These are phyloP conservation scores for Clarireedia hainanense DNA, from an alignment of 2,329 filamentous ascomycete genomes.

Conservation along the genomic window DNA sequence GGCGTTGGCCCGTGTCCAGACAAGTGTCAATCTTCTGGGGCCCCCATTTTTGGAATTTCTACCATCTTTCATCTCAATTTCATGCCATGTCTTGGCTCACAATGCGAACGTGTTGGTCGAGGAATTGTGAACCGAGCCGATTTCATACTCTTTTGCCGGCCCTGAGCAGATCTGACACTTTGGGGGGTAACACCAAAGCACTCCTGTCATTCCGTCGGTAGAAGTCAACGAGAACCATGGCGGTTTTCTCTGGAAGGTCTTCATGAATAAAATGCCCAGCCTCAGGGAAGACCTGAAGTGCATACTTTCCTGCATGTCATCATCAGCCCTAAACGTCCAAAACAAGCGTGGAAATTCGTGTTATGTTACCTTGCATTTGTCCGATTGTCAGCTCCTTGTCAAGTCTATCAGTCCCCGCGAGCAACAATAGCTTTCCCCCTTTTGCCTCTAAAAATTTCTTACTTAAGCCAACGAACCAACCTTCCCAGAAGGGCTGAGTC, in stretches of 20 bases:
- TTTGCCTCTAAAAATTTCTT: conserved; percentile 75
- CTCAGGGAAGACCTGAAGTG: conserved; percentile 87
- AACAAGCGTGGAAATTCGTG: background rate
- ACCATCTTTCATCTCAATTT: background rate
- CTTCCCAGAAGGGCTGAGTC: conserved; percentile 89
- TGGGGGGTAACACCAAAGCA: conserved; percentile 78
- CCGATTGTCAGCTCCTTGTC: conserved; percentile 92
- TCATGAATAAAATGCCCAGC: conserved; percentile 97
- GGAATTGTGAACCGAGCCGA: background rate
- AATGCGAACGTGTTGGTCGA: background rate
- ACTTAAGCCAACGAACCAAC: conserved; percentile 85
- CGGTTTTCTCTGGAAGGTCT: conserved; percentile 85
- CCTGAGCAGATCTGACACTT: conserved; percentile 68
- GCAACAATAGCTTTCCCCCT: conserved; percentile 75
- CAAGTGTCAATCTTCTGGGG: background rate
- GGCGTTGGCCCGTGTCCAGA: background rate
- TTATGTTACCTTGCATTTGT: conserved; percentile 77
- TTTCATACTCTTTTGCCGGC: conserved; percentile 49
- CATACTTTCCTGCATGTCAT: conserved; percentile 66
- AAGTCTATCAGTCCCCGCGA: conserved; percentile 82
- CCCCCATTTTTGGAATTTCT: too few relatives aligned
- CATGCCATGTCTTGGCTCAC: background rate
- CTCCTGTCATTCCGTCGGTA: conserved; percentile 85
- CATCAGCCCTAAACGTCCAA: conserved; percentile 6
- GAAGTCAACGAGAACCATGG: conserved; percentile 79